Conservation (phyloP, 2,329 filamentous ascomycete species). For the Nigrospora osmanthi region DNA sequence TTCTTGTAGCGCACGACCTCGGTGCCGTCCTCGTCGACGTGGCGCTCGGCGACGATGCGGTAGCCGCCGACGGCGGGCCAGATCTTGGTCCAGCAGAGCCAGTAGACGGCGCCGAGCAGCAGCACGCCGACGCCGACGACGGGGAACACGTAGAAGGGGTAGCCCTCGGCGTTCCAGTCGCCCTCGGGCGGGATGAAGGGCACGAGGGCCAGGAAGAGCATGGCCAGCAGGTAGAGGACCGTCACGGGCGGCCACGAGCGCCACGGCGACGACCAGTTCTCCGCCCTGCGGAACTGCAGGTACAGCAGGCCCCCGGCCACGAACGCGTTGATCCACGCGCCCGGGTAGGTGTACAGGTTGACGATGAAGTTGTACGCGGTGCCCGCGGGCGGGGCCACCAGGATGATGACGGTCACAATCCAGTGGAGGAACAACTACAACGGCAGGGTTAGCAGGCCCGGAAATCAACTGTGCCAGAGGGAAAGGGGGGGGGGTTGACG, state of each 20-base stretch:
- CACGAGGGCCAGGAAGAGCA: slow-evolving; percentile 43
- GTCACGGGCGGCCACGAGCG: slow-evolving; percentile 39
- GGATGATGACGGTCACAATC: slow-evolving; percentile 55
- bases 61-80: slow-evolving; percentile 42
- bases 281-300: slow-evolving; percentile 38
- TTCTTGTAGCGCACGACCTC: slow-evolving; percentile 21
- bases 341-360: slow-evolving; percentile 46
- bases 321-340: slow-evolving; percentile 45
- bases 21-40: slow-evolving; percentile 25
- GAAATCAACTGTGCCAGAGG: not conserved
- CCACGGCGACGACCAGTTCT: slow-evolving; percentile 46
- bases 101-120: slow-evolving; percentile 42
- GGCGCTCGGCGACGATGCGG: slow-evolving; percentile 35
- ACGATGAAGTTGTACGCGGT: slow-evolving; percentile 63
- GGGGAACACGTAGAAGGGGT: slow-evolving; percentile 49
- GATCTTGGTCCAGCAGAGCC: slow-evolving; percentile 42
- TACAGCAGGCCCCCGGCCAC: slow-evolving; percentile 43
- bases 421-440: slow-evolving; percentile 53
- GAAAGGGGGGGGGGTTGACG: slow-evolving; percentile 10
- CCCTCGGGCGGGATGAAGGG: slow-evolving; percentile 47
- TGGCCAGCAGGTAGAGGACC: slow-evolving; percentile 40
- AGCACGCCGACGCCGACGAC: slow-evolving; percentile 45
- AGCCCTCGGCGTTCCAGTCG: slow-evolving; percentile 37
- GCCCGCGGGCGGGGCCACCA: slow-evolving; percentile 59
- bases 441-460: not conserved